Evolutionary conservation across 2,329 filamentous ascomycete genomes (phyloP), one percentile per base, ranked within the genome.

Genomic region (Stromatinia cepivora): DNA sequence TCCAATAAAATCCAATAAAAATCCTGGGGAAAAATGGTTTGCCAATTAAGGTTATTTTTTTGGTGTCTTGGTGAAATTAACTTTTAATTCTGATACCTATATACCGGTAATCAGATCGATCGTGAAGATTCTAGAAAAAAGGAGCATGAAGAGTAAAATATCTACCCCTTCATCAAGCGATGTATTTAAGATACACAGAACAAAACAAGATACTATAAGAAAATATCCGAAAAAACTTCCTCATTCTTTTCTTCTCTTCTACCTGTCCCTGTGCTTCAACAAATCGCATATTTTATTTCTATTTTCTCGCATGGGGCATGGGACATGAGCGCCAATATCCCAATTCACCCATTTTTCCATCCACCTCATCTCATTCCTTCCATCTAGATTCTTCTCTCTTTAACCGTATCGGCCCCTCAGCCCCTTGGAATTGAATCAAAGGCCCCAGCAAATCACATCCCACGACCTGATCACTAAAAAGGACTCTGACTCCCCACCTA

Each of bases 321-420:
- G 15, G 7, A 20, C 28, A 34, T 28, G 25, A 4, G 53, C 53
- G 28, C 17, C 53, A 11, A 34, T 31, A 31, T 54, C 28, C 28
- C 28, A 28, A 34, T 22, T 56, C 53, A 56, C 22, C 28, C 53
- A 22, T 31, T 56, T 31, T 39, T 57, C 20, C 25, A 46, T 31
- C 39, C 10, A 59, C n/a, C 36, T 31, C 39, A 45, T 28, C 17
- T 28, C 52, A 34, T 31, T 46, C 25, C 42, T 22, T 9, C 58
- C 39, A 46, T 61, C 58, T 61, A 61, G 58, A 61, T 46, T 46
- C 39, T 61, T 61, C 58, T 46, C 25, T 25, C 39, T 46, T 25
- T 39, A 45, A 31, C 17, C 31, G 39, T 31, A 46, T 34, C 58
- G 22, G 58, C 42, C 34, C 57, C 39, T 42, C 39, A 42, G 13